These are phyloP conservation scores for Albophoma yamanashiensis DNA, from an alignment of 2,329 filamentous ascomycete genomes.

Conservation along the genomic window DNA sequence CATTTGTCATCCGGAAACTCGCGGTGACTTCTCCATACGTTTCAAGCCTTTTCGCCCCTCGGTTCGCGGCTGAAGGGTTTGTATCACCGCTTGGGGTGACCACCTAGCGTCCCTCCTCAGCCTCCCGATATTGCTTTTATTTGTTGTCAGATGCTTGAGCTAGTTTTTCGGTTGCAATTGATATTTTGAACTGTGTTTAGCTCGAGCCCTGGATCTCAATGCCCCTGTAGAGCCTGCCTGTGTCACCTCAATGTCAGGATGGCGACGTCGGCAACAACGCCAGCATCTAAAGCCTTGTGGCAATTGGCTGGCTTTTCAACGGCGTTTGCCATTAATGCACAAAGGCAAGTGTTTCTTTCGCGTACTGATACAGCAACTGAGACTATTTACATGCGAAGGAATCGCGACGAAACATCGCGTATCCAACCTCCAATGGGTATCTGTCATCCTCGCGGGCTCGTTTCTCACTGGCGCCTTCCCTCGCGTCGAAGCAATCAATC, in stretches of 20 bases:
- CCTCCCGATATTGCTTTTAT: background rate
- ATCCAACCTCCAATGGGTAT: background rate
- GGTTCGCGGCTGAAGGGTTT: background rate
- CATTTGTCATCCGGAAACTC: background rate
- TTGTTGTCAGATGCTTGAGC: background rate
- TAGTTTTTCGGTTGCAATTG: background rate
- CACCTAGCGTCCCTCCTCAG: background rate
- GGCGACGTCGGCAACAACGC: background rate
- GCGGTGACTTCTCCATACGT: background rate
- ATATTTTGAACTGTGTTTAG: background rate
- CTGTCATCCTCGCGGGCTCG: background rate
- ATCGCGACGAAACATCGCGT: background rate
- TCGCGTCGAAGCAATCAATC: slow-evolving; percentile 10
- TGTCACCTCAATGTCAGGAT: background rate
- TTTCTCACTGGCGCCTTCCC: background rate
- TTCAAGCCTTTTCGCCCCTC: background rate
- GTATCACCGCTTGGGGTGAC: background rate
- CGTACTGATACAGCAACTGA: background rate
- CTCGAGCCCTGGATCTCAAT: background rate
- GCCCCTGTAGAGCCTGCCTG: background rate
- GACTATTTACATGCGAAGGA: background rate
- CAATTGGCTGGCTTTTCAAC: background rate
- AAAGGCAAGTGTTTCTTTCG: background rate
- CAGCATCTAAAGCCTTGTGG: too few species aligned
- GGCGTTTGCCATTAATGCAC: background rate